A percentile compares a stretch with the other conserved stretches of the same genome.
phyloP scores from a whole-genome alignment of 805 yeast genomes.

The Teunomyces lycoperdinae region DNA sequence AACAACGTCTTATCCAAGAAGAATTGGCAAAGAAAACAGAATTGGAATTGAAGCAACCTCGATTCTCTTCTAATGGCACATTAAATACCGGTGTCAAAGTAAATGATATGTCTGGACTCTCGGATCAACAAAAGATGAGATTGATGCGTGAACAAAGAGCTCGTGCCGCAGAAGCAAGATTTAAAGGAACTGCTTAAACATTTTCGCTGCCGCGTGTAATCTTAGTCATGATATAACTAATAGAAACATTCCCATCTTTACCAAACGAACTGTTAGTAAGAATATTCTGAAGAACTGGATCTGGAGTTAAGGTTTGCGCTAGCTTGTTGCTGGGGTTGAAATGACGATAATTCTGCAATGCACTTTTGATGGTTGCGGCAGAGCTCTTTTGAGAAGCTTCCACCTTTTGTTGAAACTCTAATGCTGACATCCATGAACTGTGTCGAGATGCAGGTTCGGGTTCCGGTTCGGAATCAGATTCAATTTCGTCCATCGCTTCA shows the following conservation, averaged over 20 bases:
- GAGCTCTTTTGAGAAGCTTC: conserved; percentile 22
- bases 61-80: conserved; percentile 31
- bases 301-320: conserved; percentile 11
- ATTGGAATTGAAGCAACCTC: conserved; percentile 34
- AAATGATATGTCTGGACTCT: conserved; percentile 56
- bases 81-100: conserved; percentile 21
- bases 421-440: conserved; percentile 53
- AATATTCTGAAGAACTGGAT: conserved; percentile 30
- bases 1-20: conserved; percentile 40
- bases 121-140: conserved; percentile 70
- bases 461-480: conserved; percentile 10
- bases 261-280: conserved; percentile 13
- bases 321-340: conserved; percentile 42
- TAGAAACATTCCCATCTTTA: conserved; percentile 15
- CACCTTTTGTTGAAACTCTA: conserved; percentile 36
- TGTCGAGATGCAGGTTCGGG: conserved; percentile 7
- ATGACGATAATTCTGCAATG: conserved; percentile 63
- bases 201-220: conserved; percentile 17
- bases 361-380: conserved; percentile 47
- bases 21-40: conserved; percentile 45
- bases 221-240: conserved; percentile 44
- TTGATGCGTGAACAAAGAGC: conserved; percentile 94
- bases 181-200: conserved; percentile 19
- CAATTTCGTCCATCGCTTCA: conserved; percentile 9
- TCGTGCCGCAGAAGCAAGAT: conserved; percentile 91